Evolutionary conservation across 1,139 yeast genomes (phyloP).

Genomic region (Sugiyamaella xylanicola): DNA sequence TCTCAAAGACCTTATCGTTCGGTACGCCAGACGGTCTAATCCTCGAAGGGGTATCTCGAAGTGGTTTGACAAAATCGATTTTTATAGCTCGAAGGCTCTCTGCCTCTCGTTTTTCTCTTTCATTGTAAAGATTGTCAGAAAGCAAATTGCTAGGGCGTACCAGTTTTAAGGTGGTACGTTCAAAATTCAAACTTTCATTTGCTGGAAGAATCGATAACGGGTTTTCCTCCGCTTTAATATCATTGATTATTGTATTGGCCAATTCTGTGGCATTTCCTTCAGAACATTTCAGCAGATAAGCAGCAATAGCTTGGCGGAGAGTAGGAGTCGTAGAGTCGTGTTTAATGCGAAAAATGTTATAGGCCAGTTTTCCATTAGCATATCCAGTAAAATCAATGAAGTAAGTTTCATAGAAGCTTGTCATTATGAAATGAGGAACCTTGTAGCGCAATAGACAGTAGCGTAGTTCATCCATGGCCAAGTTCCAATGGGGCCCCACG

Average conservation of each 20-base stretch:
- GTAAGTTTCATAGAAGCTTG: neutral
- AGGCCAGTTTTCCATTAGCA: neutral
- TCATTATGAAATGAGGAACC: neutral
- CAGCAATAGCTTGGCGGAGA: neutral
- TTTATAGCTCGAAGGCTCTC: too few species aligned
- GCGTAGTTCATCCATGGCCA: neutral
- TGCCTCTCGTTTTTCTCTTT: too few species aligned
- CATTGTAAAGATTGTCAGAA: too few species aligned
- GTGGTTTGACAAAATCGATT: too few species aligned
- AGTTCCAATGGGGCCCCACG: neutral
- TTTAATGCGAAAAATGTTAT: neutral
- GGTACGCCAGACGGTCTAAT: too few species aligned
- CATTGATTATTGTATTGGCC: neutral
- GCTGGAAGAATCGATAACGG: neutral
- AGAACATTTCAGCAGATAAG: neutral
- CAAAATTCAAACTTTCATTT: neutral
- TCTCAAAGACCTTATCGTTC: too few species aligned
- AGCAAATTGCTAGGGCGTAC: neutral
- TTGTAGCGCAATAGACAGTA: neutral
- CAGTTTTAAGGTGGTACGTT: too few species aligned
- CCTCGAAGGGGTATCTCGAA: too few species aligned
- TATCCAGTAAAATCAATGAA: neutral
- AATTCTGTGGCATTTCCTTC: neutral
- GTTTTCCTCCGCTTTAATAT: neutral
- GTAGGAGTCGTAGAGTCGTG: neutral